Base-by-base conservation (phyloP, 2,329 filamentous ascomycete genomes). In the Neonectria coccinea region DNA sequence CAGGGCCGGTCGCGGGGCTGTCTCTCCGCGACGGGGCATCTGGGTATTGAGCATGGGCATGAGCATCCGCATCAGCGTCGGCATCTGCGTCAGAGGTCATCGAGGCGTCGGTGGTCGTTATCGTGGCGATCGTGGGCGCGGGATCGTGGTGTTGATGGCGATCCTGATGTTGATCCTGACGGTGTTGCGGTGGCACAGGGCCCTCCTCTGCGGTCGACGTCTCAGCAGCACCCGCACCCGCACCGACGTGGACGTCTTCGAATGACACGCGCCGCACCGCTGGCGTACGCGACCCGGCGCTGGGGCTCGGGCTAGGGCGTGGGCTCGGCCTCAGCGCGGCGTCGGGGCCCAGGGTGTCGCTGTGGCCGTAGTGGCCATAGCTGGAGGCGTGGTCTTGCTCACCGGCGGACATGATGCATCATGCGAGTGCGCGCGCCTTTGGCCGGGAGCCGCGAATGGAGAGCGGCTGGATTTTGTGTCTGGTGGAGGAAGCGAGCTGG, bases 381-480 rank as follows among this genome's bases (percentile, higher is more conserved):
- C 60, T 56, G 57, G 63, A 45, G 67, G 72, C 66, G 67, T 66
- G 63, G 63, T 64, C 66, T 45, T 64, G 68, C 66, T 78, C 76
- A 74, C 76, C 75, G 69, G 74, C 70, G 65, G 77, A 76, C 79
- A 81, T 81, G 74, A 72, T 75, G 74, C 77, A 77, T 77, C 69
- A 70, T 70, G 70, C 70, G 53, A 54, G 29, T 51, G 42, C 42
- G 36, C 48, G 25, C 22, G 22, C 22, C 42, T 58, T 18, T n/a
- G 60, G 60, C 64, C 54, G 58, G 57, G 36, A 45, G 48, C 54
- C 41, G 42, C 39, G 29, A 27, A 47, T 31, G 27, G 57, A 27
- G 48, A 51, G 39, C 12, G 33, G 56, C n/a, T 48, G 29, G 54
- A 16, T 22, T 22, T 52, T 18, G 47, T 58, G 45, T 44, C 25